Conservation (phyloP, 805 yeast genomes). For the Ogataea naganishii region DNA sequence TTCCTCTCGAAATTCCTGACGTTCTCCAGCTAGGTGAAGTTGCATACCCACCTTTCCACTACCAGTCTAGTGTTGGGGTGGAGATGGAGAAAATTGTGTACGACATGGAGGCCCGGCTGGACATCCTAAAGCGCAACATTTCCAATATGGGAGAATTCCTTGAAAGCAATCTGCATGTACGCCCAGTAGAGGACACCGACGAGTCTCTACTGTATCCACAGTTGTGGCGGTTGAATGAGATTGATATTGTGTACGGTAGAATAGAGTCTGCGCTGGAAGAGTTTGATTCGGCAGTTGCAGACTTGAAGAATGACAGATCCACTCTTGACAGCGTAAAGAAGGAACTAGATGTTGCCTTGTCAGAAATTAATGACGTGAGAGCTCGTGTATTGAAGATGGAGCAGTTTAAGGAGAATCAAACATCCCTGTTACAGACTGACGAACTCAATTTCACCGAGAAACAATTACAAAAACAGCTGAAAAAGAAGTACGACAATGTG, state of each 20-base stretch:
- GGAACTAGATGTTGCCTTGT: no score
- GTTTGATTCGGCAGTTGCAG: no score
- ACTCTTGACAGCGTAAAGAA: no score
- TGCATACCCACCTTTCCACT: slow-evolving; percentile 13
- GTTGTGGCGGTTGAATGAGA: slow-evolving; percentile 24
- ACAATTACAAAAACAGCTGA: slow-evolving; percentile 10
- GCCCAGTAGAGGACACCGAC: slow-evolving; percentile 13
- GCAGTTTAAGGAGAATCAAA: no score
- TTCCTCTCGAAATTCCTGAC: slow-evolving; percentile 16
- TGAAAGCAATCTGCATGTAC: slow-evolving; percentile 12
- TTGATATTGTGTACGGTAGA: slow-evolving; percentile 7
- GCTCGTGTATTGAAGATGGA: no score
- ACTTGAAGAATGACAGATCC: not conserved
- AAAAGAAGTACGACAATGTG: slow-evolving; percentile 7
- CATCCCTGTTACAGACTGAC: not conserved
- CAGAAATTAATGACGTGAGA: no score
- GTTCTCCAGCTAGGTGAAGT: slow-evolving; percentile 12
- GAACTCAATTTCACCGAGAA: slow-evolving; percentile 1
- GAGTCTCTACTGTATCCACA: slow-evolving; percentile 14
- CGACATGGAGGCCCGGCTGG: slow-evolving; percentile 22
- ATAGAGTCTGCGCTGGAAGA: no score
- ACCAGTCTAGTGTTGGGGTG: slow-evolving; percentile 8
- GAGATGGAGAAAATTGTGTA: slow-evolving; percentile 20
- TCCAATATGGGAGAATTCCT: slow-evolving; percentile 13
- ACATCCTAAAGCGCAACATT: slow-evolving; percentile 15